phyloP scores from a whole-genome alignment of 345 rosid genomes.

The Pistacia integerrima region DNA sequence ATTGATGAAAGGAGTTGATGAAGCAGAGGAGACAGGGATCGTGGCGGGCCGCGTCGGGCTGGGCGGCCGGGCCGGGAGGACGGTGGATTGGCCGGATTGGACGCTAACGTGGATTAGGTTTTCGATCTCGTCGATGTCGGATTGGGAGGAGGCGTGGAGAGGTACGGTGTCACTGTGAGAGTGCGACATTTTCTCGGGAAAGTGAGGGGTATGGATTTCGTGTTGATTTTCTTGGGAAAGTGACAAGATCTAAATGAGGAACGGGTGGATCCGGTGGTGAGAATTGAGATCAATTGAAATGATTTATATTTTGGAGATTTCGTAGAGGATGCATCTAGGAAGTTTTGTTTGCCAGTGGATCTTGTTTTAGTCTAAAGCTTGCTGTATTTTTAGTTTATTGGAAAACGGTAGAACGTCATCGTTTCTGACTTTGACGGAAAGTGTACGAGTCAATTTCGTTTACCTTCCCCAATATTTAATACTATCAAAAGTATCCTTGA shows the following conservation, averaged over 20 bases:
- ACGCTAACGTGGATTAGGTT: constrained; percentile 79
- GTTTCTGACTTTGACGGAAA: neutral
- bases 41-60: constrained; percentile 76
- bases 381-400: neutral
- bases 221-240: neutral
- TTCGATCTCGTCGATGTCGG: constrained; percentile 99
- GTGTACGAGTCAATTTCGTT: too few species aligned
- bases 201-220: neutral
- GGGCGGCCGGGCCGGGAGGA: constrained; percentile 81
- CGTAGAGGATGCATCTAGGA: neutral
- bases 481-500: too few species aligned
- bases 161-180: constrained; percentile 84
- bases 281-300: neutral
- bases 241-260: neutral
- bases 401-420: neutral
- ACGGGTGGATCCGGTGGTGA: neutral
- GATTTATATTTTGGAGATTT: neutral
- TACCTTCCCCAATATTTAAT: too few species aligned
- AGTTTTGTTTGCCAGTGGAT: neutral
- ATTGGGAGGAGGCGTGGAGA: constrained; percentile 81
- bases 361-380: neutral
- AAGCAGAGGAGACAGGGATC: constrained; percentile 75
- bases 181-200: constrained; percentile 60
- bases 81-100: constrained; percentile 70
- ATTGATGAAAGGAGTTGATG: constrained; percentile 65